A percentile compares a stretch with the other conserved stretches of the same genome.
Conservation (phyloP, 2,329 filamentous ascomycete genomes). For the Fusarium illudens region DNA sequence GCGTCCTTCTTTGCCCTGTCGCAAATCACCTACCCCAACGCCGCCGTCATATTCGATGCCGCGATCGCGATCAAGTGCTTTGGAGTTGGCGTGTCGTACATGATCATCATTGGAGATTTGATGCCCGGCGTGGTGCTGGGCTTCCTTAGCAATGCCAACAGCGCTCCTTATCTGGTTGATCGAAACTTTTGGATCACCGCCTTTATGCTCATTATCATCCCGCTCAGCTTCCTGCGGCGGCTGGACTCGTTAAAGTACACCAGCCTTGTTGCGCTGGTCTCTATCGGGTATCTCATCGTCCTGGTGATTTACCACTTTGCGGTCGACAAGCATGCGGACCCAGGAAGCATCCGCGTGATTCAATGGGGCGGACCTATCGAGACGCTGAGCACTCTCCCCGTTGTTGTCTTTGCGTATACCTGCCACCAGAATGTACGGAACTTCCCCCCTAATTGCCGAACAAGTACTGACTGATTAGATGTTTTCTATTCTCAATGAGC, state of each 20-base stretch:
- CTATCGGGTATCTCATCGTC: conserved; percentile 93
- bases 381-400: conserved; percentile 85
- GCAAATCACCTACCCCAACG: conserved; percentile 96
- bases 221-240: conserved; percentile 87
- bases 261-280: conserved; percentile 87
- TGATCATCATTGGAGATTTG: conserved; percentile 97
- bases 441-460: background rate
- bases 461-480: conserved; percentile 65
- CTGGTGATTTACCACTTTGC: conserved; percentile 93
- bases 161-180: conserved; percentile 79
- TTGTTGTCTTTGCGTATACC: conserved; percentile 99
- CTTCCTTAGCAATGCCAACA: conserved; percentile 72
- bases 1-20: conserved; percentile 97
- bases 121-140: conserved; percentile 95
- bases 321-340: conserved; percentile 77
- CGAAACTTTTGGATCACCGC: conserved; percentile 97
- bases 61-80: conserved; percentile 99
- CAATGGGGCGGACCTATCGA: conserved; percentile 81
- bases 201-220: conserved; percentile 97
- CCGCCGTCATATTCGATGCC: conserved; percentile 92
- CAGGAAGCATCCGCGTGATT: conserved; percentile 78
- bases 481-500: conserved; percentile 98
- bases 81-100: conserved; percentile 94
- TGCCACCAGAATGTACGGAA: conserved; percentile 92
- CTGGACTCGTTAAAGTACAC: conserved; percentile 98